Conservation (phyloP, 192 early-diverging fungal species). For the Rhizophlyctis rosea region DNA sequence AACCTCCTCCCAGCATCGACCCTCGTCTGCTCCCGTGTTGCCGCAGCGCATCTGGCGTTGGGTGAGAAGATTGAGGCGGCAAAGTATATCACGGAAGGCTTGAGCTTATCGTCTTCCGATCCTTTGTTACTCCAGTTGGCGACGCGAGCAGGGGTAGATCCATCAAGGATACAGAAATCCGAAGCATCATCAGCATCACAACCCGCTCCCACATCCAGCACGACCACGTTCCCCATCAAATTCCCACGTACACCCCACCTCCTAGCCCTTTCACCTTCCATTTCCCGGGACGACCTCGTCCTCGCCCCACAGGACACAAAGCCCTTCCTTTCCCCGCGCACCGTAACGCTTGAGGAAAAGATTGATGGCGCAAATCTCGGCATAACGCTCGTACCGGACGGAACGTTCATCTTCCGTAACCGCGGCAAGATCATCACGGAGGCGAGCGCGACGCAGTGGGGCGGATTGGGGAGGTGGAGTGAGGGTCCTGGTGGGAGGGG, state of each 20-base stretch:
- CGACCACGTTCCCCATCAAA: slow-evolving; percentile 25
- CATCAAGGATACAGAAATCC: too few relatives aligned
- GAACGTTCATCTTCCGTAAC: slow-evolving; percentile 26
- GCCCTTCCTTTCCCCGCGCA: slow-evolving; percentile 18
- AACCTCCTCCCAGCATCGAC: neutral
- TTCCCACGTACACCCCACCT: slow-evolving; percentile 49
- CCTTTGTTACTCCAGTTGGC: neutral
- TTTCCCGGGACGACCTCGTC: slow-evolving; percentile 41
- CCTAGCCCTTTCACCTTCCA: slow-evolving; percentile 31
- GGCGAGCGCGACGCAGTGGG: neutral
- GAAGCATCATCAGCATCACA: too few relatives aligned
- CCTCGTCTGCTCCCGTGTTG: neutral
- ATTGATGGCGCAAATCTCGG: slow-evolving; percentile 52
- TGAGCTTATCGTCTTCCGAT: neutral
- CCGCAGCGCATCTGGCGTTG: neutral
- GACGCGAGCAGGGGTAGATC: neutral
- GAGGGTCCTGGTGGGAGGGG: neutral
- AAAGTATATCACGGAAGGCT: neutral
- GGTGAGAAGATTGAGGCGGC: neutral
- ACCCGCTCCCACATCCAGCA: neutral
- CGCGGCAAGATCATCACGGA: slow-evolving; percentile 27
- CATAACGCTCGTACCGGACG: slow-evolving; percentile 24
- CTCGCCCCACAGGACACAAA: slow-evolving; percentile 22
- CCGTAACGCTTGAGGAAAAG: slow-evolving; percentile 45
- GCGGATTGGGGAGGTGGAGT: neutral